Conservation (phyloP, 2,329 filamentous ascomycete genomes). For the Trichoderma atrobrunneum region DNA sequence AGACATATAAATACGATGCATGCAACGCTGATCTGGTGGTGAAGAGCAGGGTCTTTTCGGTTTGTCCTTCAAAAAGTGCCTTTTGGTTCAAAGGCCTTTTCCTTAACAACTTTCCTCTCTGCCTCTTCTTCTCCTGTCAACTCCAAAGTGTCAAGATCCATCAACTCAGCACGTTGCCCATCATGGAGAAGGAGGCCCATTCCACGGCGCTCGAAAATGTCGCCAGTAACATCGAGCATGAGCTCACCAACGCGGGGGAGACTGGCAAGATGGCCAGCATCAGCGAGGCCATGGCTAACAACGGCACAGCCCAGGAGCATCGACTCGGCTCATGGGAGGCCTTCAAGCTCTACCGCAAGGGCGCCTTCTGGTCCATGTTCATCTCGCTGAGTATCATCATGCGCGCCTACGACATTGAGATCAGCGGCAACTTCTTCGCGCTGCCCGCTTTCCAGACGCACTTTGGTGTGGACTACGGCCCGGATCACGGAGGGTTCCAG, state of each 20-base stretch:
- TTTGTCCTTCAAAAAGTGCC: background rate
- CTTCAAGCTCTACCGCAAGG: slow-evolving; percentile 33
- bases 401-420: slow-evolving; percentile 40
- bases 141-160: background rate
- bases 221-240: slow-evolving; percentile 13
- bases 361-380: slow-evolving; percentile 37
- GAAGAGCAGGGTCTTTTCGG: background rate
- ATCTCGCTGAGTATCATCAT: slow-evolving; percentile 41
- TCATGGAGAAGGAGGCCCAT: slow-evolving; percentile 11
- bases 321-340: slow-evolving; percentile 23
- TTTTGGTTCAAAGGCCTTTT: background rate
- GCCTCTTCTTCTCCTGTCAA: background rate
- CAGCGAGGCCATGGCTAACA: slow-evolving; percentile 14
- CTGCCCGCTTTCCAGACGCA: slow-evolving; percentile 27
- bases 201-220: slow-evolving; percentile 14
- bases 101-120: background rate
- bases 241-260: slow-evolving; percentile 11
- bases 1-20: slow-evolving; percentile 13
- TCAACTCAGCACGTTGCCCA: background rate
- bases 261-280: slow-evolving; percentile 16
- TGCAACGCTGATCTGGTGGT: background rate
- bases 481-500: slow-evolving; percentile 29
- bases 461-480: slow-evolving; percentile 14
- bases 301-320: slow-evolving; percentile 10
- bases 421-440: slow-evolving; percentile 38